These are phyloP conservation scores for Huntiella savannae DNA, from an alignment of 2,329 filamentous ascomycete genomes.

Conservation along the genomic window DNA sequence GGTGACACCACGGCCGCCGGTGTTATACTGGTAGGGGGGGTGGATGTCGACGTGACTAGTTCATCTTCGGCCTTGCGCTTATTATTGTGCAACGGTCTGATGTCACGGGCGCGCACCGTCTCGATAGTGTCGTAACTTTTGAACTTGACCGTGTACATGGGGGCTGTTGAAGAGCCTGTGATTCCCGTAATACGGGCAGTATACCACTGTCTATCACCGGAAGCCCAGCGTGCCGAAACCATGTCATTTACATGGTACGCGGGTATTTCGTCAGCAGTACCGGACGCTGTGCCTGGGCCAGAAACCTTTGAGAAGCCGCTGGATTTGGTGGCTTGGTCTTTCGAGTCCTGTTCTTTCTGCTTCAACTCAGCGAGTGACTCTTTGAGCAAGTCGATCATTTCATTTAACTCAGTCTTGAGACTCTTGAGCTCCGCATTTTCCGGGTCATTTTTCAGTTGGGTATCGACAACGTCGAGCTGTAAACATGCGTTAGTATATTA, in stretches of 20 bases:
- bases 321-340: conserved; percentile 28
- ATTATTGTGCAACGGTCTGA: conserved; percentile 51
- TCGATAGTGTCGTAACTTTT: conserved; percentile 77
- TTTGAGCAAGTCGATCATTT: conserved; percentile 62
- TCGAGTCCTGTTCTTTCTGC: conserved; percentile 22
- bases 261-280: conserved; percentile 18
- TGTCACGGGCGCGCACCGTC: conserved; percentile 63
- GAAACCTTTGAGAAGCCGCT: conserved; percentile 16
- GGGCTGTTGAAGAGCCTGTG: conserved; percentile 75
- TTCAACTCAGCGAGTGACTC: conserved; percentile 66
- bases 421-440: conserved; percentile 59
- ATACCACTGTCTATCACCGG: conserved; percentile 80
- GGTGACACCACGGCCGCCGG: conserved; percentile 14
- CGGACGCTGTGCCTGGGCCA: not conserved
- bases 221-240: conserved; percentile 77
- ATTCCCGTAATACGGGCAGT: conserved; percentile 83
- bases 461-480: conserved; percentile 59
- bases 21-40: conserved; percentile 7
- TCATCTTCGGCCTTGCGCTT: conserved; percentile 67
- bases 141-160: conserved; percentile 89
- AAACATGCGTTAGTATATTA: conserved; percentile 7
- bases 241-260: conserved; percentile 76
- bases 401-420: conserved; percentile 64
- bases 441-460: conserved; percentile 61
- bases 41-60: conserved; percentile 22